Percentiles rank a stretch among this genome's conserved stretches.
phyloP scores from a whole-genome alignment of 768 basidiomycete genomes.

The Lenzites betulinus region DNA sequence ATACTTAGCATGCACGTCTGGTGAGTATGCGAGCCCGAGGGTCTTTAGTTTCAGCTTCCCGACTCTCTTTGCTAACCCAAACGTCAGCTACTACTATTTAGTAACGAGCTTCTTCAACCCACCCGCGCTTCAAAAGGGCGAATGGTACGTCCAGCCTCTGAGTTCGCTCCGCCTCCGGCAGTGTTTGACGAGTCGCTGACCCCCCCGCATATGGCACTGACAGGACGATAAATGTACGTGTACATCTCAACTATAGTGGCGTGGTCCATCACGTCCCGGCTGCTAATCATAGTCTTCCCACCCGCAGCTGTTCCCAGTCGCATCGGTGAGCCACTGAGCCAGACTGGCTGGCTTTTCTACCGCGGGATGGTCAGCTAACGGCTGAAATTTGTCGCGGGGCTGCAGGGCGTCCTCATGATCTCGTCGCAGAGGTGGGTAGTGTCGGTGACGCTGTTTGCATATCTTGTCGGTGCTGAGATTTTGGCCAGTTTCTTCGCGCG shows the following conservation, averaged over 20 bases:
- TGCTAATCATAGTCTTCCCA: neutral
- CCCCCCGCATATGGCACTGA: neutral
- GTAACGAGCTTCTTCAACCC: constrained; percentile 9
- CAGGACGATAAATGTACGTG: neutral
- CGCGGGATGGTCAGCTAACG: neutral
- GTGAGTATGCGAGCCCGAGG: neutral
- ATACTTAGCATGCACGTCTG: neutral
- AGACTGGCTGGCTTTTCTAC: neutral
- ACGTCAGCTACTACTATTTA: constrained; percentile 5
- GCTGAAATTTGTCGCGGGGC: neutral
- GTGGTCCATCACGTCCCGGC: neutral
- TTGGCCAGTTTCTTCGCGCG: neutral
- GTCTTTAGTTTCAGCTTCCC: too few species aligned
- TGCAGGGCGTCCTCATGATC: neutral
- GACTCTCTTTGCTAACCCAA: neutral
- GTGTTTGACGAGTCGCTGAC: too few species aligned
- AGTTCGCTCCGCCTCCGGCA: too few species aligned
- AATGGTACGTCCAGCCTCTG: neutral
- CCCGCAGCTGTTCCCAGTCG: neutral
- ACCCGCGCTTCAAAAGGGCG: neutral
- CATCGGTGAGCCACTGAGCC: neutral
- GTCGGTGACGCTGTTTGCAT: neutral
- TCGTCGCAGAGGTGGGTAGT: neutral
- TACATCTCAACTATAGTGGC: too few species aligned
- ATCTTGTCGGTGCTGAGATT: neutral